phyloP scores from a whole-genome alignment of 352 stramenopile species.

The Globisporangium paroecandrum region DNA sequence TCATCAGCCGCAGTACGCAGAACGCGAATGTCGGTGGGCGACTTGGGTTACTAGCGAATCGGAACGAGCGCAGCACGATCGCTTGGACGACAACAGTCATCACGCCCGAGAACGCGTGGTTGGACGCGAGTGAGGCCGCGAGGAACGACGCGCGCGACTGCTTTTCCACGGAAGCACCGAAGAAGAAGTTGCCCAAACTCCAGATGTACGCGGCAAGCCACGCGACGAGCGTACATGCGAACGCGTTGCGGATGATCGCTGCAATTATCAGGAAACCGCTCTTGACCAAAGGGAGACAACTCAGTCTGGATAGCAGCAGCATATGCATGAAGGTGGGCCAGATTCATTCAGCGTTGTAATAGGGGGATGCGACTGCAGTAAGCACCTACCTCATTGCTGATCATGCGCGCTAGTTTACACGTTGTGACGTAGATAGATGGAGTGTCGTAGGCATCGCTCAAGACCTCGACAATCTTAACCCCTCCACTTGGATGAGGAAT shows the following conservation, averaged over 20 bases:
- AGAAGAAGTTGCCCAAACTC: slow-evolving; percentile 25
- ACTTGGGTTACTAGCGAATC: background rate
- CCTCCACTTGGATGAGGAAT: too few relatives aligned
- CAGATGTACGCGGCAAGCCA: slow-evolving; percentile 23
- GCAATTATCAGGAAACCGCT: slow-evolving; percentile 2
- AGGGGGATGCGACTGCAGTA: too few relatives aligned
- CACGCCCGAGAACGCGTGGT: background rate
- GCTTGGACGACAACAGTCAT: slow-evolving; percentile 1
- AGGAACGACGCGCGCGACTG: slow-evolving; percentile 25
- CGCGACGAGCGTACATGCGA: slow-evolving; percentile 22
- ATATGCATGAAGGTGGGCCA: background rate
- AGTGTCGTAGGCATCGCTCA: too few relatives aligned
- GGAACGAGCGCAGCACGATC: slow-evolving; percentile 6
- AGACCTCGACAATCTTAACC: too few relatives aligned
- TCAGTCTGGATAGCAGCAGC: background rate
- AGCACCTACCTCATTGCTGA: too few relatives aligned
- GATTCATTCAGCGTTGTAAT: too few relatives aligned
- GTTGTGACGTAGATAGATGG: too few relatives aligned
- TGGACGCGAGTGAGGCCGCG: slow-evolving; percentile 8
- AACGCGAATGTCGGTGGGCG: background rate
- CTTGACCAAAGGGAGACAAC: background rate
- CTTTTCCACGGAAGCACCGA: slow-evolving; percentile 15
- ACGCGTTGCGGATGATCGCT: slow-evolving; percentile 23
- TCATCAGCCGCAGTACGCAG: background rate
- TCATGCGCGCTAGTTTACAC: too few relatives aligned